Evolutionary conservation across 768 basidiomycete genomes (phyloP).

Genomic region (Leccinum rimulosum): DNA sequence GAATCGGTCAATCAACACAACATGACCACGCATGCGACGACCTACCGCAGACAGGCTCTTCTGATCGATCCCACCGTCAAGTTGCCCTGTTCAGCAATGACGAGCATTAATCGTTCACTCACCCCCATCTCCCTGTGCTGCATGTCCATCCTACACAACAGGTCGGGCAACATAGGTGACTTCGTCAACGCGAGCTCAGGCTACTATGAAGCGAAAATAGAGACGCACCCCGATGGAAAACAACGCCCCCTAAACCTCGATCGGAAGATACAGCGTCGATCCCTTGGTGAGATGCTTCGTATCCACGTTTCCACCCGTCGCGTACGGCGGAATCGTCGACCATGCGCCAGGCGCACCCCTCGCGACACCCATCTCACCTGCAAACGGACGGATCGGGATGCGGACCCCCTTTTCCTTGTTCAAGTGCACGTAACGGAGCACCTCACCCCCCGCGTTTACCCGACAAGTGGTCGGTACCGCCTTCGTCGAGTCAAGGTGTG

Average conservation of each 20-base stretch:
- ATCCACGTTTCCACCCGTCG: conserved; percentile 61
- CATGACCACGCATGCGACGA: not conserved
- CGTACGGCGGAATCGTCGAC: conserved; percentile 63
- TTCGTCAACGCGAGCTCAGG: not conserved
- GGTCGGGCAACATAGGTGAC: not conserved
- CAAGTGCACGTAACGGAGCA: conserved; percentile 44
- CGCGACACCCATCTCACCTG: too few species aligned
- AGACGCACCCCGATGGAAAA: conserved; percentile 54
- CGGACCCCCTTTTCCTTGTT: conserved; percentile 45
- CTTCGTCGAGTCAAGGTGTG: too few species aligned
- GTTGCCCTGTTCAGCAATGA: not conserved
- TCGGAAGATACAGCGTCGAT: conserved; percentile 54
- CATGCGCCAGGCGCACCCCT: conserved; percentile 47
- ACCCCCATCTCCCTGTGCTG: conserved; percentile 68
- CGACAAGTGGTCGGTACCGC: too few species aligned
- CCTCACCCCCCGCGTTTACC: conserved; percentile 13
- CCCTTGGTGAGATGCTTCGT: conserved; percentile 55
- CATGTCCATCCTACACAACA: conserved; percentile 54
- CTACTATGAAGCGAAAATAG: not conserved
- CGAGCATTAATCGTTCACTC: conserved; percentile 12
- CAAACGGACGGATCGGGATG: conserved; percentile 55
- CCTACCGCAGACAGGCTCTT: conserved; percentile 64
- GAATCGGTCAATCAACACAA: not conserved
- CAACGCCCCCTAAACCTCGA: conserved; percentile 58
- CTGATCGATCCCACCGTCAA: not conserved